Base-by-base conservation (phyloP, 306 rosid genomes). In the Quercus berberidifolia region DNA sequence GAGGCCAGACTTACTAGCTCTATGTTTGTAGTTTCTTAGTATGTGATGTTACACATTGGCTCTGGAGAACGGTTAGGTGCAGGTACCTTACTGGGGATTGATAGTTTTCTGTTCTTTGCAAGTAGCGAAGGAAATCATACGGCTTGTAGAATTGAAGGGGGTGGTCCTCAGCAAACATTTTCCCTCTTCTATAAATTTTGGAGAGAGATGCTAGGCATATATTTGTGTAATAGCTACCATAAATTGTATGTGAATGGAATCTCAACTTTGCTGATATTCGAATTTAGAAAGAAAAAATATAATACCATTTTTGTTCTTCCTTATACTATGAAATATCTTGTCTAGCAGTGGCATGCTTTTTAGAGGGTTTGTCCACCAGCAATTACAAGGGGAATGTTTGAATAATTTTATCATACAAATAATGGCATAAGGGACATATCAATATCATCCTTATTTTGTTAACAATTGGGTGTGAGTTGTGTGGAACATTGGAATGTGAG, bases 91-190 rank as follows among this genome's bases (percentile, higher is more conserved):
- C 43, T 30, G 58, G 76, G 72, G 76, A 78, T 52, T 74, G 33
- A 51, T 82, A 56, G 68, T 71, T 41, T 63, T 65, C 63, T 15
- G 0, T 21, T 14, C 63, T 79, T 78, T 59, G 78, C 72, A 35
- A 59, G 78, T 78, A 77, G 55, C 23, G 73, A 30, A 55, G 71
- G 83, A 79, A 78, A 79, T 78, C 84, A 72, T 71, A 75, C 76
- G 30, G 82, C 82, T 20, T 55, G 76, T 69, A 73, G 38, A 59
- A 57, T 62, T 51, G 25, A 58, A 41, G 31, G 77, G 46, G 83
- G 52, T 20, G 41, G 21, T 63, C 78, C 43, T 81, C 69, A 69
- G 71, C 71, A 17, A 35, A n/a, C 31, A 23, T 35, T 10, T 38
- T 1, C 26, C 26, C 55, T 35, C 35, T 68, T 82, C 81, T 51